Evolutionary conservation across 2,329 filamentous ascomycete species (phyloP).

Genomic region (Colletotrichum sp.): DNA sequence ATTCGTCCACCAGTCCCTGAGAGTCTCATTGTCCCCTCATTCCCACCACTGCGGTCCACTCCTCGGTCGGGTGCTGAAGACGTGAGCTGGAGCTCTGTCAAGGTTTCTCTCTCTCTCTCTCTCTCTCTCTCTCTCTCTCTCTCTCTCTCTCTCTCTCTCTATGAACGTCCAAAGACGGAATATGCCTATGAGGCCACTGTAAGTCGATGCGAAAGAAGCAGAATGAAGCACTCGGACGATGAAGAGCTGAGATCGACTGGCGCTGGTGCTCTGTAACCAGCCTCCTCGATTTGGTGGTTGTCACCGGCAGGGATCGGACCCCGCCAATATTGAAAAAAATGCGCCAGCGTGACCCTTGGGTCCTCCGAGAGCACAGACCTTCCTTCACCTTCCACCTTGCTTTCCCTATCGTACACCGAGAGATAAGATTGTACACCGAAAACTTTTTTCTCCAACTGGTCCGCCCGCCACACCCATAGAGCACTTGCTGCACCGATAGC

Average conservation of each 20-base stretch:
- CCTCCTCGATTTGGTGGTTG: background rate
- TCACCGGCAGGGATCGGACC: background rate
- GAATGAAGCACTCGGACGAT: background rate
- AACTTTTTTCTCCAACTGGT: slow-evolving; percentile 6
- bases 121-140: background rate
- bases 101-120: background rate
- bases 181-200: background rate
- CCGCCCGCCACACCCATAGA: slow-evolving; percentile 1
- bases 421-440: slow-evolving; percentile 7
- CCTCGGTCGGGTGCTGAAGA: background rate
- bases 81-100: background rate
- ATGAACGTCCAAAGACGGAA: background rate
- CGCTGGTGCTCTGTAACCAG: background rate
- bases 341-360: background rate
- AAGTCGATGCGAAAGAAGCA: background rate
- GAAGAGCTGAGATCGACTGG: background rate
- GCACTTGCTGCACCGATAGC: background rate
- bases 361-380: background rate
- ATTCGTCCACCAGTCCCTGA: slow-evolving; percentile 5
- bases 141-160: background rate
- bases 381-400: background rate
- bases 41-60: background rate
- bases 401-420: background rate
- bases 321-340: background rate
- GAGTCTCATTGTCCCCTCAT: slow-evolving; percentile 14